Conservation (phyloP, 768 basidiomycete species). For the Obba rivulosa region DNA sequence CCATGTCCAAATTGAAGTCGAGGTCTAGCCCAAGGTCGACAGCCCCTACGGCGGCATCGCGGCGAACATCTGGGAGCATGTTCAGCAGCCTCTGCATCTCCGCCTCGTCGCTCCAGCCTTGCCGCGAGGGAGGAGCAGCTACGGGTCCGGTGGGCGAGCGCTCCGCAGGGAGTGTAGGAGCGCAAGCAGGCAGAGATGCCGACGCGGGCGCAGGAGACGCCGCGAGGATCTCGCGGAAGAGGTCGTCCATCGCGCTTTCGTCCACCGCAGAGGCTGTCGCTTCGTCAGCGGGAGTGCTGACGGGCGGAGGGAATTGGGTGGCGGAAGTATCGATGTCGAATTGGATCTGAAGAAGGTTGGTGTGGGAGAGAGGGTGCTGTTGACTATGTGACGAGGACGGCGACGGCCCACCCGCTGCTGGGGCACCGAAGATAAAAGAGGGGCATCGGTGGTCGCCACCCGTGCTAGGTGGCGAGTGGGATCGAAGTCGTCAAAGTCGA, state of each 20-base stretch:
- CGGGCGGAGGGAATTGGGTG: constrained; percentile 12
- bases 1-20: constrained; percentile 7
- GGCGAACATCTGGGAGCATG: constrained; percentile 36
- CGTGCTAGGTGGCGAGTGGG: constrained; percentile 98
- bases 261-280: constrained; percentile 35
- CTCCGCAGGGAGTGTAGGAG: constrained; percentile 12
- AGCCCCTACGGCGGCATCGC: constrained; percentile 16
- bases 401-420: constrained; percentile 84
- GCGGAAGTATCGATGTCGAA: constrained; percentile 32
- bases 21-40: neutral
- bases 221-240: constrained; percentile 68
- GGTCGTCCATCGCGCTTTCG: constrained; percentile 59
- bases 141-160: constrained; percentile 1
- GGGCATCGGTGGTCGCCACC: constrained; percentile 76
- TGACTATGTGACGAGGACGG: constrained; percentile 10
- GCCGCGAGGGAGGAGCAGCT: constrained; percentile 13
- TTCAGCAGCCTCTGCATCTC: constrained; percentile 62
- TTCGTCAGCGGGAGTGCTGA: constrained; percentile 17
- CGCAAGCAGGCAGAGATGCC: constrained; percentile 24
- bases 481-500: constrained; percentile 36
- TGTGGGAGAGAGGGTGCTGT: constrained; percentile 3
- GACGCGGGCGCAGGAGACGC: constrained; percentile 34
- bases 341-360: constrained; percentile 18
- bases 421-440: constrained; percentile 59
- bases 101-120: constrained; percentile 35